Conservation (phyloP, 768 basidiomycete genomes). For the Imleria badia region DNA sequence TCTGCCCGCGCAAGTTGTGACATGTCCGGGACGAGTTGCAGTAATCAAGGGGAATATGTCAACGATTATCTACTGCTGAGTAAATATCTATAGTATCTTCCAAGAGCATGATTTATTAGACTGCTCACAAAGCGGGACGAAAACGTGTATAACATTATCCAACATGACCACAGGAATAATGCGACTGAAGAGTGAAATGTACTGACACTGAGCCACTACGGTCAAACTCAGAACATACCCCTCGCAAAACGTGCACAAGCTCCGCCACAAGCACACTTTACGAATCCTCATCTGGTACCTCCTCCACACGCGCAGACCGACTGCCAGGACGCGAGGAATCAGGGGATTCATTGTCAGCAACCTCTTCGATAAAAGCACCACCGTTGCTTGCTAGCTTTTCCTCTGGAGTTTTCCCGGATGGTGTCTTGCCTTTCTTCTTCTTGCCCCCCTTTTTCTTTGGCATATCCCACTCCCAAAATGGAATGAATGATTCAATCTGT, state of each 20-base stretch:
- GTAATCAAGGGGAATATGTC: neutral
- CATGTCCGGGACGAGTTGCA: neutral
- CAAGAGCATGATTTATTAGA: neutral
- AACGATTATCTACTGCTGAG: neutral
- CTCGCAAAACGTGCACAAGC: neutral
- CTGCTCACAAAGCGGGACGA: neutral
- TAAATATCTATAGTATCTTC: neutral
- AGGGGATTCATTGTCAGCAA: conserved; percentile 31
- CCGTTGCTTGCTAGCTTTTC: conserved; percentile 42
- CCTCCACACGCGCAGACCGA: conserved; percentile 44
- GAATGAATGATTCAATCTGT: conserved; percentile 98
- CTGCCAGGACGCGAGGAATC: conserved; percentile 35
- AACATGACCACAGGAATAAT: conserved; percentile 26
- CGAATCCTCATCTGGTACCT: conserved; percentile 44
- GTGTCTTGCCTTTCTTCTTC: conserved; percentile 56
- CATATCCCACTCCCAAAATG: conserved; percentile 95
- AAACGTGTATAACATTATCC: neutral
- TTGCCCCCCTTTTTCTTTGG: conserved; percentile 68
- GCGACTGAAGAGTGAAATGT: conserved; percentile 33
- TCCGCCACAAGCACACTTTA: neutral
- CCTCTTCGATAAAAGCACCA: conserved; percentile 40
- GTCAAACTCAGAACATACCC: neutral
- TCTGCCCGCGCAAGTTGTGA: neutral
- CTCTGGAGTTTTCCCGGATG: conserved; percentile 31
- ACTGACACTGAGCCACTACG: neutral